phyloP scores from a whole-genome alignment of 495 filamentous ascomycete species.

The Neurospora sp. region DNA sequence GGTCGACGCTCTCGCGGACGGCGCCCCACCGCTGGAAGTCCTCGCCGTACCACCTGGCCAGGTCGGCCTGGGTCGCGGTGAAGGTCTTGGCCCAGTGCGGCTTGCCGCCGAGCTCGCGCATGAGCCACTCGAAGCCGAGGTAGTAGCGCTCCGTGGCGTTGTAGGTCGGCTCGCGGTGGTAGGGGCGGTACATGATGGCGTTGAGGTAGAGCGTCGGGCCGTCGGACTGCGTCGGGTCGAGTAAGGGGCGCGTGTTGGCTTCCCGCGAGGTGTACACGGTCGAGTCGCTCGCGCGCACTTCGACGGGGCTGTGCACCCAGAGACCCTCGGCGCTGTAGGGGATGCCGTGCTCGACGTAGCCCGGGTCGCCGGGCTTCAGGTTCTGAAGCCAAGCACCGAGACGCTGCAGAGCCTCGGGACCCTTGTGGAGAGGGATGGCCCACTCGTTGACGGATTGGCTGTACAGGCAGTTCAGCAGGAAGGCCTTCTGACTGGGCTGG shows the following conservation, averaged over 20 bases:
- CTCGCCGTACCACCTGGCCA: slow-evolving; percentile 42
- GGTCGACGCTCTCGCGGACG: slow-evolving; percentile 66
- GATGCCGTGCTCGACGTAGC: slow-evolving; percentile 55
- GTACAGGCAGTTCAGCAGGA: slow-evolving; percentile 94
- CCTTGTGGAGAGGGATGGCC: slow-evolving; percentile 81
- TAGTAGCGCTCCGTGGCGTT: slow-evolving; percentile 61
- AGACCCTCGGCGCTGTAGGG: slow-evolving; percentile 69
- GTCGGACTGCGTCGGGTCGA: slow-evolving; percentile 56
- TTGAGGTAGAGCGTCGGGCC: slow-evolving; percentile 88
- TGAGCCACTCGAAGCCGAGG: slow-evolving; percentile 88
- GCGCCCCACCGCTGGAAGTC: slow-evolving; percentile 53
- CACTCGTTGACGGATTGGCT: slow-evolving; percentile 97
- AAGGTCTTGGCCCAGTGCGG: slow-evolving; percentile 99
- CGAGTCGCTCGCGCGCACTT: slow-evolving; percentile 79
- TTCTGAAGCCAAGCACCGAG: slow-evolving; percentile 76
- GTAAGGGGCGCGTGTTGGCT: slow-evolving; percentile 50
- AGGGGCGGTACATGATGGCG: slow-evolving; percentile 89
- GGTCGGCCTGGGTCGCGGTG: slow-evolving; percentile 44
- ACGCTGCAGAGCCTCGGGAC: slow-evolving; percentile 77
- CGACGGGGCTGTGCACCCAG: slow-evolving; percentile 87
- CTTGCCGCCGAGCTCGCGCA: slow-evolving; percentile 79
- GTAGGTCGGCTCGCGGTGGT: slow-evolving; percentile 70
- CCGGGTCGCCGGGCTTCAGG: slow-evolving; percentile 36
- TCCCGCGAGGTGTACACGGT: slow-evolving; percentile 31
- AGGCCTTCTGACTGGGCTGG: slow-evolving; percentile 65